Evolutionary conservation across 176 grass and related monocot genomes (phyloP).

Genomic region (Oryza officinalis): DNA sequence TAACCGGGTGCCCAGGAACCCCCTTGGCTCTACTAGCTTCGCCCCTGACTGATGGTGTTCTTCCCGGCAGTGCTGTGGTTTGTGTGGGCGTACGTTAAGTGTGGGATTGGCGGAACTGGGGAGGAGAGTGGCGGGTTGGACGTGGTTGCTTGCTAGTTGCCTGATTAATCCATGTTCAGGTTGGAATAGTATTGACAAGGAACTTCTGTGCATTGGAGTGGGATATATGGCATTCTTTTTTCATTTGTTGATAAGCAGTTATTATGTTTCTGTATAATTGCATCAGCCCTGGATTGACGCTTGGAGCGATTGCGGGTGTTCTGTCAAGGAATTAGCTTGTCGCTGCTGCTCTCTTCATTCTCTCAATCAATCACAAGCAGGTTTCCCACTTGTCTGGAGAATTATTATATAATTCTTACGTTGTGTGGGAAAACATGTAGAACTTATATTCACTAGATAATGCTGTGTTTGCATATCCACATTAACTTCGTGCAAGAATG

Average conservation of each 20-base stretch:
- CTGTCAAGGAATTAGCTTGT: constrained; percentile 58
- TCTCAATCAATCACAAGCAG: constrained; percentile 94
- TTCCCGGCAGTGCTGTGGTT: constrained; percentile 75
- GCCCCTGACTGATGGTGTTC: constrained; percentile 29
- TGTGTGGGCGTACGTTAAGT: constrained; percentile 60
- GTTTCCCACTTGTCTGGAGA: constrained; percentile 34
- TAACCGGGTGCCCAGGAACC: no score
- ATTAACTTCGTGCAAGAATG: neutral
- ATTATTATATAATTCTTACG: neutral
- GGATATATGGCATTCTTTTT: neutral
- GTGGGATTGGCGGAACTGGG: constrained; percentile 18
- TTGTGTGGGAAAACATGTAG: constrained; percentile 11
- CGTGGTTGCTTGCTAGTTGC: constrained; percentile 78
- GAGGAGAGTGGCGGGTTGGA: constrained; percentile 44
- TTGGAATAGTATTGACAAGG: constrained; percentile 21
- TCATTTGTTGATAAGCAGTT: neutral
- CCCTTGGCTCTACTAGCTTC: no score
- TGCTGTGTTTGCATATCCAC: neutral
- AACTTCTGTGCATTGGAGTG: neutral
- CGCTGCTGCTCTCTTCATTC: constrained; percentile 75
- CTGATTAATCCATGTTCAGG: constrained; percentile 79
- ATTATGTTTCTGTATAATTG: constrained; percentile 72
- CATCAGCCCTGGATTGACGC: constrained; percentile 82
- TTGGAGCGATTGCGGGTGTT: constrained; percentile 67
- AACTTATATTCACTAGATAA: neutral